These are phyloP conservation scores for Hamamelis virginiana DNA, from an alignment of 164 flowering plant genomes.

Conservation along the genomic window DNA sequence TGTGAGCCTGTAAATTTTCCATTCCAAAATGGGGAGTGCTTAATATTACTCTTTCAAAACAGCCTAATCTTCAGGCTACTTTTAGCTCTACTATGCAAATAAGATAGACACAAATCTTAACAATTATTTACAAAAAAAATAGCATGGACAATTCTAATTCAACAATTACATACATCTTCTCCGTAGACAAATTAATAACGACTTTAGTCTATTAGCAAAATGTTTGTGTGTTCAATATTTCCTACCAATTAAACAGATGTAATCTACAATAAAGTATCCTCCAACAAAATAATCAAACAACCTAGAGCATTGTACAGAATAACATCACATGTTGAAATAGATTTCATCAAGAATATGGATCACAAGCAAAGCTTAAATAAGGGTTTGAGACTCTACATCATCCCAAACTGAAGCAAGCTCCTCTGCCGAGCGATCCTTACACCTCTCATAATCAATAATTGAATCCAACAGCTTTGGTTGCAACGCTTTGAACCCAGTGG, in stretches of 20 bases:
- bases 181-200: too few relatives aligned
- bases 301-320: too few relatives aligned
- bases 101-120: not conserved
- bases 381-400: constrained; percentile 49
- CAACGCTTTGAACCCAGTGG: constrained; percentile 78
- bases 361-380: not conserved
- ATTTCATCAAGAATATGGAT: not conserved
- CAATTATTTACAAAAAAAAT: too few relatives aligned
- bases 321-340: too few relatives aligned
- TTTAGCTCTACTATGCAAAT: not conserved
- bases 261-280: too few relatives aligned
- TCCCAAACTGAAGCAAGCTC: constrained; percentile 77
- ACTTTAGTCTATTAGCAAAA: too few relatives aligned
- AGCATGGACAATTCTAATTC: too few relatives aligned
- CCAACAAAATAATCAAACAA: too few relatives aligned
- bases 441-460: constrained; percentile 73
- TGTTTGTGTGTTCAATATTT: too few relatives aligned
- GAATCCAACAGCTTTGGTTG: constrained; percentile 74
- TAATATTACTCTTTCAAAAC: not conserved
- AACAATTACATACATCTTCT: too few relatives aligned
- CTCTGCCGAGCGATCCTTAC: constrained; percentile 54
- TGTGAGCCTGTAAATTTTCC: too few relatives aligned
- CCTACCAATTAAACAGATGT: too few relatives aligned
- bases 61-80: not conserved
- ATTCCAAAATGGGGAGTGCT: not conserved